Evolutionary conservation across 2,329 filamentous ascomycete genomes (phyloP), one percentile per base, ranked within the genome.

Genomic region (Alternaria arborescens): DNA sequence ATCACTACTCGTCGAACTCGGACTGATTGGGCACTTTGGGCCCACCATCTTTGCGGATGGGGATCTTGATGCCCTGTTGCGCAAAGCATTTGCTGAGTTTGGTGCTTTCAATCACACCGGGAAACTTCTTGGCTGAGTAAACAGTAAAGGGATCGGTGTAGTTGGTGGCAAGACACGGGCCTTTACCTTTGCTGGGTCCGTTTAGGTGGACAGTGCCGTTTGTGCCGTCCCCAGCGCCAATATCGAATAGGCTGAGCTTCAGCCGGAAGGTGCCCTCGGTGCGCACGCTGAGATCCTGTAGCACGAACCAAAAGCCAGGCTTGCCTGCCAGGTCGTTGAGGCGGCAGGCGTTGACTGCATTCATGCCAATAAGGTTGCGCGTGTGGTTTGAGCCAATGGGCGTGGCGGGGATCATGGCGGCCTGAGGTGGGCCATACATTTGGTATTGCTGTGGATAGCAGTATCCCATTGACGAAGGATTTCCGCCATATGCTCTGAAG

Each of bases 101-200:
- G 0, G 95, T 99, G 78, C 91, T 96, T 77, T 98, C 94, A 59
- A 97, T 97, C 1, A 99, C 95, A 41, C 95, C 95, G 0, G 95
- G 95, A 79, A 99, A 99, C 74, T 97, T 97, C 85, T 99, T 99
- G 48, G 95, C 95, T 3, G 92, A 97, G 80, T 91, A 98, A 30
- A 99, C 95, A 55, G 93, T 92, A 83, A 99, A 98, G 3, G 89
- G 86, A 5, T 97, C 91, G 48, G 92, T 96, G 80, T 94, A 98
- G 70, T 89, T 90, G 8, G 89, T 91, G 1, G 94, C 93, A 18
- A 98, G 85, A 12, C 97, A 90, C 0, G 92, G 92, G 0, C 92
- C 91, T 64, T 88, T 89, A 57, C 89, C 90, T 38, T 87, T 89
- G 77, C 93, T 95, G 22, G 52, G 52, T 8, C 53, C 58, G 30